phyloP scores from a whole-genome alignment of 2,329 filamentous ascomycete genomes.

The Aspergillus sclerotialis region DNA sequence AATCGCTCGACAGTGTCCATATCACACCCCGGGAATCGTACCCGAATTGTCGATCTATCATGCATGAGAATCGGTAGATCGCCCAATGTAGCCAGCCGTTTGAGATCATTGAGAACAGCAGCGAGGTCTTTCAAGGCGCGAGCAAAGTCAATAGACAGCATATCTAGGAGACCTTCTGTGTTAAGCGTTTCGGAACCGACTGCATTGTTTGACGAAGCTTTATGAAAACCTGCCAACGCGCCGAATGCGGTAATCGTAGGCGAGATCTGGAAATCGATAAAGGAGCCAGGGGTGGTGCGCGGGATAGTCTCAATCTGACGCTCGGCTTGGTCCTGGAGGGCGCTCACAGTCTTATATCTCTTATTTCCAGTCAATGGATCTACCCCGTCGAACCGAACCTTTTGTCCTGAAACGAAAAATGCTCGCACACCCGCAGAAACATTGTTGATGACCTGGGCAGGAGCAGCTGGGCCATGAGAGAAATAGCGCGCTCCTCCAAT shows the following conservation, averaged over 20 bases:
- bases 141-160: slow-evolving; percentile 81
- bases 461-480: slow-evolving; percentile 76
- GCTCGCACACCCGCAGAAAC: slow-evolving; percentile 90
- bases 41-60: slow-evolving; percentile 59
- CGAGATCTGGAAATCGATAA: slow-evolving; percentile 79
- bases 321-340: slow-evolving; percentile 64
- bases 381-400: slow-evolving; percentile 76
- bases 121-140: slow-evolving; percentile 78
- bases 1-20: slow-evolving; percentile 71
- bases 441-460: slow-evolving; percentile 87
- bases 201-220: slow-evolving; percentile 17
- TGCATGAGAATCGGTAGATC: slow-evolving; percentile 76
- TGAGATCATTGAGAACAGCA: slow-evolving; percentile 71
- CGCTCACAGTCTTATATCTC: slow-evolving; percentile 70
- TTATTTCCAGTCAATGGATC: slow-evolving; percentile 63
- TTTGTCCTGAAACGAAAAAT: slow-evolving; percentile 86
- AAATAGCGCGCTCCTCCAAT: slow-evolving; percentile 75
- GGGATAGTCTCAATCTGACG: slow-evolving; percentile 56
- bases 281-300: slow-evolving; percentile 61
- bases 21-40: slow-evolving; percentile 89
- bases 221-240: slow-evolving; percentile 46
- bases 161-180: slow-evolving; percentile 74
- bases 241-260: slow-evolving; percentile 86
- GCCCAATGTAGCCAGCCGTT: slow-evolving; percentile 67
- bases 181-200: slow-evolving; percentile 59